Evolutionary conservation across 345 rosid genomes (phyloP), one percentile per base, ranked within the genome.

Genomic region (Turnera subulata): DNA sequence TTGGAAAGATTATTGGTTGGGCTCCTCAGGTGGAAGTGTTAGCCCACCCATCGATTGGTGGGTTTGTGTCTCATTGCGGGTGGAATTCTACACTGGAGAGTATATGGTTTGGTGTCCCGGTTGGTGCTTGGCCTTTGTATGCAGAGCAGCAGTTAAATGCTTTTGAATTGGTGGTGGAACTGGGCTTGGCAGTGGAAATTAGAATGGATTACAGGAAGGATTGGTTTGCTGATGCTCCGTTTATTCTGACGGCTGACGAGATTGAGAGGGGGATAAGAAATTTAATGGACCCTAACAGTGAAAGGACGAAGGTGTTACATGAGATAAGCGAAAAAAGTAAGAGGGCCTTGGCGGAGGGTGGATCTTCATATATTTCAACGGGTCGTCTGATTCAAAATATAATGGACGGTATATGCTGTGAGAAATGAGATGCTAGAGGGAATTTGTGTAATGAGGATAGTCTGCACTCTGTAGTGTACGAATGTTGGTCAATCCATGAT

Each of bases 81-180:
- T n/a, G n/a, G n/a, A n/a, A n/a, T n/a, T n/a, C n/a, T n/a, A n/a
- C n/a, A n/a, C n/a, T n/a, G n/a, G n/a, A n/a, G n/a, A n/a, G 63
- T 8, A 14, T 33, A 9, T 23, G 46, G 46, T 59, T 19, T 20
- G 55, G 55, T 15, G 63, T 59, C 6, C 63, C 55, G 4, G 39
- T 59, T 18, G 63, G 55, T 29, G 23, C 55, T 0, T 48, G 51
- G 63, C 63, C 55, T 9, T 22, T 59, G 19, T 20, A 59, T 17
- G 63, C 46, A 2, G 63, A 59, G 63, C 63, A 59, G 3, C 63
- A 59, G 12, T 4, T 59, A 0, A 59, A 48, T n/a, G 63, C 63
- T 1, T 49, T 59, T 16, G 17, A 23, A 6, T 19, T 59, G 46
- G 33, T 48, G 45, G 19, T 9, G 4, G 63, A 59, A 35, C 11